Percentiles rank a stretch among this genome's conserved stretches.
Evolutionary conservation across 352 stramenopile species (phyloP).

Genomic region (Phytophthora ramorum): DNA sequence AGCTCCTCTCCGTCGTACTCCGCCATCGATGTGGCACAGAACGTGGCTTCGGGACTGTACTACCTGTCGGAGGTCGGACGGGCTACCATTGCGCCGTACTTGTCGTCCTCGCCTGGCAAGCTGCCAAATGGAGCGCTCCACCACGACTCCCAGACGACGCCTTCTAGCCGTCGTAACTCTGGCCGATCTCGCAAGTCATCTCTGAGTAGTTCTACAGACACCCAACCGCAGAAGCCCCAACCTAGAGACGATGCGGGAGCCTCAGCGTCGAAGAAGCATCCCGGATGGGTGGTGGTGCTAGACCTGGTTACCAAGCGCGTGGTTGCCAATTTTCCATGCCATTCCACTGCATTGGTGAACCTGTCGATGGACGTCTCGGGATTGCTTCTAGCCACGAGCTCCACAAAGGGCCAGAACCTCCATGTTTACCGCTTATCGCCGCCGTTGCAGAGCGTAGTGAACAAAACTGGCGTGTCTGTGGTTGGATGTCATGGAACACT

Average conservation of each 20-base stretch:
- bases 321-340: slow-evolving; percentile 80
- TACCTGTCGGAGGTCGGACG: slow-evolving; percentile 79
- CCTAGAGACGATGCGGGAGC: slow-evolving; percentile 19
- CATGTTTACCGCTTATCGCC: slow-evolving; percentile 84
- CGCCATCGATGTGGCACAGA: slow-evolving; percentile 86
- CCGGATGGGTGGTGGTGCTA: slow-evolving; percentile 73
- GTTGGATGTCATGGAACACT: slow-evolving; percentile 27
- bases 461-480: slow-evolving; percentile 18
- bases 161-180: slow-evolving; percentile 18
- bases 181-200: slow-evolving; percentile 24
- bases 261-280: slow-evolving; percentile 33
- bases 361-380: slow-evolving; percentile 82
- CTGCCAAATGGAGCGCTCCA: slow-evolving; percentile 15
- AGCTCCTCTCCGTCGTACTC: slow-evolving; percentile 61
- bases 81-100: slow-evolving; percentile 74
- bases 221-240: slow-evolving; percentile 6
- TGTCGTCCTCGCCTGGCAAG: slow-evolving; percentile 70
- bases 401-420: slow-evolving; percentile 86
- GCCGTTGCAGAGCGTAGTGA: slow-evolving; percentile 52
- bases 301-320: slow-evolving; percentile 69
- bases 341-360: slow-evolving; percentile 74
- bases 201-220: slow-evolving; percentile 18
- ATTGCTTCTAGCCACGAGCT: slow-evolving; percentile 80
- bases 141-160: slow-evolving; percentile 20
- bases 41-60: slow-evolving; percentile 88